phyloP scores from a whole-genome alignment of 805 yeast genomes.

The Soucietia sequanensis region DNA sequence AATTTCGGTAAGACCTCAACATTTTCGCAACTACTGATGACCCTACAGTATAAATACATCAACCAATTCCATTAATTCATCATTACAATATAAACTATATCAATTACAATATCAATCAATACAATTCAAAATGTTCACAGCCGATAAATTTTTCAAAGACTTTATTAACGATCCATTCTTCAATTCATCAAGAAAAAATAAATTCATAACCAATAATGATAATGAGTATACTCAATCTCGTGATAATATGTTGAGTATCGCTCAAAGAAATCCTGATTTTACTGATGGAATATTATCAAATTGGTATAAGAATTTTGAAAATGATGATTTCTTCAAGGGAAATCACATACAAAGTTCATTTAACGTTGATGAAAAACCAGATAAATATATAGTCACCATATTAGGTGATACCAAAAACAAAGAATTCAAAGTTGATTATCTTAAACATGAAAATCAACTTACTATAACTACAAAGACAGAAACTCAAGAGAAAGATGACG shows the following conservation, averaged over 20 bases:
- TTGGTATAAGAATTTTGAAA: slow-evolving; percentile 5
- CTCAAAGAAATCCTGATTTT: slow-evolving; percentile 1
- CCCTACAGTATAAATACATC: no score
- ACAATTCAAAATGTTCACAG: slow-evolving; percentile 7
- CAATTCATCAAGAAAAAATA: slow-evolving; percentile 8
- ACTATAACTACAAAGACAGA: slow-evolving; percentile 15
- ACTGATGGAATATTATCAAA: not conserved
- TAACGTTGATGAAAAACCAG: slow-evolving; percentile 21
- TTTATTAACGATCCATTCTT: slow-evolving; percentile 10
- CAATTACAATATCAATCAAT: no score
- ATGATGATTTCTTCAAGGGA: slow-evolving; percentile 4
- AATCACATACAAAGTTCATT: no score
- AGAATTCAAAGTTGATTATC: slow-evolving; percentile 22
- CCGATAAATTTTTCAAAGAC: slow-evolving; percentile 14
- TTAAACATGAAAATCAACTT: slow-evolving; percentile 21
- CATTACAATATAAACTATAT: no score
- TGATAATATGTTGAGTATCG: no score
- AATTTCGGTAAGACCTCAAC: no score
- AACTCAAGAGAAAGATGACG: slow-evolving; percentile 8
- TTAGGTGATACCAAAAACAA: slow-evolving; percentile 14
- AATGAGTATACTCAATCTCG: no score
- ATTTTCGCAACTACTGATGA: no score
- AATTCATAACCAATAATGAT: slow-evolving; percentile 2
- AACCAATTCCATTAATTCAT: no score
- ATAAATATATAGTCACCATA: slow-evolving; percentile 19